phyloP scores from a whole-genome alignment of 169 alveolate species.

The Plasmodium knowlesi region DNA sequence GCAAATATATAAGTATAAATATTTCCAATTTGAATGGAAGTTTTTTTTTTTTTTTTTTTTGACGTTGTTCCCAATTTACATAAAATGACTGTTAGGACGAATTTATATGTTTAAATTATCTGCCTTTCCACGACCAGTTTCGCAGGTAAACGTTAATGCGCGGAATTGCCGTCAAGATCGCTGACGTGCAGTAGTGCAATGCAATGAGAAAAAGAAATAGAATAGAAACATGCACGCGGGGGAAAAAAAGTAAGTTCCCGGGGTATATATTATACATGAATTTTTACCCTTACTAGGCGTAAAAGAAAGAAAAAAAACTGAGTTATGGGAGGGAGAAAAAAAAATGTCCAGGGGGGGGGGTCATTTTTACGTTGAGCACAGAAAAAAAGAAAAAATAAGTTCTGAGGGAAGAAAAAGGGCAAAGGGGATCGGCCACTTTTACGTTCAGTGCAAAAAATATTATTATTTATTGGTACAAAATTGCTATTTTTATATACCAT shows the following conservation, averaged over 20 bases:
- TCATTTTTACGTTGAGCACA: too few relatives aligned
- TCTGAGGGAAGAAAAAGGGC: neutral
- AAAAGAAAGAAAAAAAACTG: too few relatives aligned
- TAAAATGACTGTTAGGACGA: neutral
- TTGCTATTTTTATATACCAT: too few relatives aligned
- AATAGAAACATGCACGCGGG: neutral
- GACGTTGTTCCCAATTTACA: neutral
- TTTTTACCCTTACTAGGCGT: neutral
- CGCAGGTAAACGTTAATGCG: neutral
- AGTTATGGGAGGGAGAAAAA: too few relatives aligned
- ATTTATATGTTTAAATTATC: neutral
- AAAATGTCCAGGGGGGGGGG: too few relatives aligned
- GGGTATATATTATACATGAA: neutral
- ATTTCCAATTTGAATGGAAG: neutral
- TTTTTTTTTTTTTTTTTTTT: neutral
- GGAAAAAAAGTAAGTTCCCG: neutral
- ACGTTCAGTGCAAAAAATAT: neutral
- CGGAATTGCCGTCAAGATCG: neutral
- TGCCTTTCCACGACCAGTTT: neutral
- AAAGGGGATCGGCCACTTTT: neutral
- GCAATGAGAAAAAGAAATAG: neutral
- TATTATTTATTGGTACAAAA: neutral
- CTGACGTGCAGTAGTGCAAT: neutral
- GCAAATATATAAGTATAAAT: neutral
- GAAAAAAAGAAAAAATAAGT: neutral